phyloP scores from a whole-genome alignment of 805 yeast species.

The Phaffomyces thermotolerans region DNA sequence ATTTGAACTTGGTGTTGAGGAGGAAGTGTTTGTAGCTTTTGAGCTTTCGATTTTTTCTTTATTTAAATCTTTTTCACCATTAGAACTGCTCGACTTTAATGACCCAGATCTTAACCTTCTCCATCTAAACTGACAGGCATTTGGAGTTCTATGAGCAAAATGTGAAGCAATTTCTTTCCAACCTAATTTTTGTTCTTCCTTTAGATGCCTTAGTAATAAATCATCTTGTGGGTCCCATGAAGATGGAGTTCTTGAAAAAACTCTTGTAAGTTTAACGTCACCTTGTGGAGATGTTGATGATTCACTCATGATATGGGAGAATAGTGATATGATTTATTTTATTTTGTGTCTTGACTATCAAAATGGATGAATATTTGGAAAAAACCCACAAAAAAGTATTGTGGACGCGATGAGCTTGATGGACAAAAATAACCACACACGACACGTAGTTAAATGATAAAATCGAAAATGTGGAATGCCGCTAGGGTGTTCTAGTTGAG shows the following conservation, averaged over 20 bases:
- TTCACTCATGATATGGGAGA: slow-evolving; percentile 6
- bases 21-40: not conserved
- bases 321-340: not conserved
- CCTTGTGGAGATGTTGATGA: slow-evolving; percentile 20
- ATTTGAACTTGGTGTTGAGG: slow-evolving; percentile 13
- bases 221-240: slow-evolving; percentile 83
- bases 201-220: slow-evolving; percentile 59
- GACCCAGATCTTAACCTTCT: slow-evolving; percentile 51
- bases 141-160: slow-evolving; percentile 76
- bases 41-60: not conserved
- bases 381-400: not conserved
- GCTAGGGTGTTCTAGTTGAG: too few relatives aligned
- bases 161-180: slow-evolving; percentile 84
- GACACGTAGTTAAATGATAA: not conserved
- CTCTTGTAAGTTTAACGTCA: slow-evolving; percentile 19
- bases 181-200: slow-evolving; percentile 77
- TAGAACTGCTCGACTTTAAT: slow-evolving; percentile 22
- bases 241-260: slow-evolving; percentile 35
- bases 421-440: not conserved
- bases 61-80: not conserved
- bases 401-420: slow-evolving; percentile 6
- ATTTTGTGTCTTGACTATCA: too few relatives aligned
- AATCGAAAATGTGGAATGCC: too few relatives aligned
- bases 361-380: not conserved
- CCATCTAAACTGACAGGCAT: slow-evolving; percentile 89